phyloP scores from a whole-genome alignment of 306 rosid species.

The Spatholobus suberectus region DNA sequence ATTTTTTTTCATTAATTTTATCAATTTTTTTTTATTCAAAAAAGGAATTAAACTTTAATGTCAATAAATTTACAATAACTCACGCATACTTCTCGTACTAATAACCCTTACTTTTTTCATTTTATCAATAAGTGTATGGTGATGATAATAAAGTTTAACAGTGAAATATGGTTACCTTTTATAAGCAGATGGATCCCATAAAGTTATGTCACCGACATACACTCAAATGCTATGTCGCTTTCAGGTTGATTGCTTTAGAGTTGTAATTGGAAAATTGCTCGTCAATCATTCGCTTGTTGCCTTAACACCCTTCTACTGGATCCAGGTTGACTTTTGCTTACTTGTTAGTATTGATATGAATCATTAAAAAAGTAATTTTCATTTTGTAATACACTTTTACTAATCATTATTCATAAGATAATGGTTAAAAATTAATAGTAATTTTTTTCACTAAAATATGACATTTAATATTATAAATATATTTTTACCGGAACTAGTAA shows the following conservation, averaged over 20 bases:
- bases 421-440: background rate
- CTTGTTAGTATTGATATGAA: background rate
- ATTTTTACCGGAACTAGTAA: background rate
- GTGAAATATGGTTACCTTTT: background rate
- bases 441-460: background rate
- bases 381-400: background rate
- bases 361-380: background rate
- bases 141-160: background rate
- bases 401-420: background rate
- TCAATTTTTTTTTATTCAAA: no score
- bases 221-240: background rate
- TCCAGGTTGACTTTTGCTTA: background rate
- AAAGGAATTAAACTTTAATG: no score
- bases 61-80: no score
- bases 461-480: background rate
- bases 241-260: background rate
- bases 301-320: background rate
- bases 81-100: no score
- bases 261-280: background rate
- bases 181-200: background rate
- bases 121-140: no score
- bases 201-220: background rate
- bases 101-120: no score
- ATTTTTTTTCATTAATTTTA: no score
- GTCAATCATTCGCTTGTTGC: slow-evolving; percentile 4